Percentiles rank a stretch among this genome's conserved stretches.
Evolutionary conservation across 305 asterid genomes (phyloP).

Genomic region (Fraxinus greggii): DNA sequence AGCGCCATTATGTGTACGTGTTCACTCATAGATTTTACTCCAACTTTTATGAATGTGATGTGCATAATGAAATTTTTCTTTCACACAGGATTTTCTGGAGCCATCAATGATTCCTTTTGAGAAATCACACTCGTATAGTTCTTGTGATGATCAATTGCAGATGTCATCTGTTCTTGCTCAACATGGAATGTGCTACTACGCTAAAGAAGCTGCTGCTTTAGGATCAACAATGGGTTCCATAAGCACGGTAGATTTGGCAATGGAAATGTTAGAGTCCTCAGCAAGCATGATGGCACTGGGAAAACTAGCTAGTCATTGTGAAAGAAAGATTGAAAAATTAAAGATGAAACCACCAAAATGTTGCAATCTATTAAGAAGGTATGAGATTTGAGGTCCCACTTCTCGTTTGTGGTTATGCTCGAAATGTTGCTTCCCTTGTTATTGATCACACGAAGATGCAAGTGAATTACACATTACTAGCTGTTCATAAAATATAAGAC

Average conservation of each 20-base stretch:
- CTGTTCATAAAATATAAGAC: not conserved
- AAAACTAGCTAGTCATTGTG: conserved; percentile 49
- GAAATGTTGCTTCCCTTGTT: not conserved
- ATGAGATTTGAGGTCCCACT: conserved; percentile 19
- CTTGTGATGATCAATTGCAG: conserved; percentile 68
- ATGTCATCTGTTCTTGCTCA: conserved; percentile 69
- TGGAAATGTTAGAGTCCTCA: conserved; percentile 75
- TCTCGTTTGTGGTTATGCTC: conserved; percentile 9
- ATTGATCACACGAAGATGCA: not conserved
- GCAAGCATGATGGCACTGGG: conserved; percentile 68
- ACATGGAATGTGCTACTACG: conserved; percentile 77
- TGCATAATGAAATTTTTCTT: conserved; percentile 16
- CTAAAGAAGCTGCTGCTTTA: conserved; percentile 56
- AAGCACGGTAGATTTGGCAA: conserved; percentile 54
- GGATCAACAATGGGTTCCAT: conserved; percentile 40
- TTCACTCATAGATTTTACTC: not conserved
- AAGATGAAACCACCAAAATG: conserved; percentile 27
- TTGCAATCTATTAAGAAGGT: conserved; percentile 48
- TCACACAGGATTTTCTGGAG: conserved; percentile 60
- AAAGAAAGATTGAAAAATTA: conserved; percentile 21
- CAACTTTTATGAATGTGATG: conserved; percentile 7
- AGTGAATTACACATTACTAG: not conserved
- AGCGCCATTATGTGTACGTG: conserved; percentile 50
- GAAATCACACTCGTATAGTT: conserved; percentile 45
- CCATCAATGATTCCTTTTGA: conserved; percentile 43